phyloP scores from a whole-genome alignment of 2,329 filamentous ascomycete species.

The Epichloe gansuensis region DNA sequence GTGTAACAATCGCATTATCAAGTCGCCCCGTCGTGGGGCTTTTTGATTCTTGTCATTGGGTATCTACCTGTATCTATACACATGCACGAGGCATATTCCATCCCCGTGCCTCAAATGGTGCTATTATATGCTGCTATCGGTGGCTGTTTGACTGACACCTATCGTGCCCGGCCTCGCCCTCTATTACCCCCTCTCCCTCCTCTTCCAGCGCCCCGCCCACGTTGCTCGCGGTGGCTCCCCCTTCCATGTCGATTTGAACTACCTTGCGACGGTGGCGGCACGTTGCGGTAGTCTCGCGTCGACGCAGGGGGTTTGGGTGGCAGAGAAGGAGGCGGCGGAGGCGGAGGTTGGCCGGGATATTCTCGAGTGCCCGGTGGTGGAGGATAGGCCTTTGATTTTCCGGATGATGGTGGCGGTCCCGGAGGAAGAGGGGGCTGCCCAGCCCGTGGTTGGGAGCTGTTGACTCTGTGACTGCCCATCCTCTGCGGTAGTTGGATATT shows the following conservation, averaged over 20 bases:
- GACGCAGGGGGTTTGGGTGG: slow-evolving; percentile 18
- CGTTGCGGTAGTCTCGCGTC: slow-evolving; percentile 15
- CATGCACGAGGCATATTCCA: neutral
- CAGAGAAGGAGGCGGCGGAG: slow-evolving; percentile 14
- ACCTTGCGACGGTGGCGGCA: slow-evolving; percentile 10
- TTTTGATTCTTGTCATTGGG: neutral
- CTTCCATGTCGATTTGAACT: slow-evolving; percentile 10
- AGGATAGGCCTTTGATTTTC: slow-evolving; percentile 12
- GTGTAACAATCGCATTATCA: neutral
- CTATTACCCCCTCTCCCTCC: slow-evolving; percentile 11
- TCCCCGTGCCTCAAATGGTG: neutral
- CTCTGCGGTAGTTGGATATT: slow-evolving; percentile 26
- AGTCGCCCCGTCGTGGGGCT: neutral
- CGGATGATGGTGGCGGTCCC: slow-evolving; percentile 22
- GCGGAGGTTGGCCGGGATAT: slow-evolving; percentile 7
- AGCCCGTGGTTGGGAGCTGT: slow-evolving; percentile 8
- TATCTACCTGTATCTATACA: slow-evolving; percentile 1
- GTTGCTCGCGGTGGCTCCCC: slow-evolving; percentile 12
- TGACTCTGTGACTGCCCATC: slow-evolving; percentile 9
- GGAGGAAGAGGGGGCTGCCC: slow-evolving; percentile 25
- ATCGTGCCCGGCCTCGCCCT: slow-evolving; percentile 7
- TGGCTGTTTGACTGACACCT: neutral
- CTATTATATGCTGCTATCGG: neutral
- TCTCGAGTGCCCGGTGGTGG: slow-evolving; percentile 13
- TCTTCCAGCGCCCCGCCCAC: slow-evolving; percentile 16